Base-by-base conservation (phyloP, 768 basidiomycete genomes). In the Tulasnella sp. region DNA sequence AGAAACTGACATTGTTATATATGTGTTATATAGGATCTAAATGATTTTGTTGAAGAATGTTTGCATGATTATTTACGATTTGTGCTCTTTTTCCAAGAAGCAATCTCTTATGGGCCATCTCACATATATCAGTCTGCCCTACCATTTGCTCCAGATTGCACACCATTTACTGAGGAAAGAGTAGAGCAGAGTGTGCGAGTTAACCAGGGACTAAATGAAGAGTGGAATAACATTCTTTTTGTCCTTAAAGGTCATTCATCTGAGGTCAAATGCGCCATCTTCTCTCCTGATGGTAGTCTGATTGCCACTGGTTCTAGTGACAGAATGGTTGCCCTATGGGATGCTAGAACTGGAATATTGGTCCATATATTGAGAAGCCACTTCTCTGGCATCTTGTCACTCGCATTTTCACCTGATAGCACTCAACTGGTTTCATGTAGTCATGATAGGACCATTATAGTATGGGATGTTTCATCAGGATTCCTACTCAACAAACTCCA, bases 391-490 rank as follows among this genome's bases (percentile, higher is more conserved):
- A n/a, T 37, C 7, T 22, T 16, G n/a, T 37, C 47, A 1, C 22
- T 37, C 3, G 47, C 35, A 12, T 48, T 37, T 24, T 48, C 47
- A 37, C 22, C 19, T 16, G 35, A 37, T 19, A 37, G 47, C 20
- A 37, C 28, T 19, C 47, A 28, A 35, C 22, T 48, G 22, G 47
- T 28, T 12, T 35, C 47, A 13, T 34, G 31, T 7, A 19, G 22
- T 3, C 22, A 37, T 34, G 47, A 48, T 37, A 9, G 35, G 15
- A 22, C 22, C 2, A 37, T 35, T 25, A 33, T 27, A 37, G 19
- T 48, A 12, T 48, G 32, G 47, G 47, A 48, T 25, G 35, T 37
- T 12, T 19, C 32, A 10, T 37, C 34, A 10, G 47, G 47, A 8
- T 28, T 37, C 16, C 32, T 37, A 12, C 27, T 48, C 22, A 37